Evolutionary conservation across 31 red algal species (phyloP), one percentile per base, ranked within the genome.

Genomic region (Asparagopsis taxiformis): DNA sequence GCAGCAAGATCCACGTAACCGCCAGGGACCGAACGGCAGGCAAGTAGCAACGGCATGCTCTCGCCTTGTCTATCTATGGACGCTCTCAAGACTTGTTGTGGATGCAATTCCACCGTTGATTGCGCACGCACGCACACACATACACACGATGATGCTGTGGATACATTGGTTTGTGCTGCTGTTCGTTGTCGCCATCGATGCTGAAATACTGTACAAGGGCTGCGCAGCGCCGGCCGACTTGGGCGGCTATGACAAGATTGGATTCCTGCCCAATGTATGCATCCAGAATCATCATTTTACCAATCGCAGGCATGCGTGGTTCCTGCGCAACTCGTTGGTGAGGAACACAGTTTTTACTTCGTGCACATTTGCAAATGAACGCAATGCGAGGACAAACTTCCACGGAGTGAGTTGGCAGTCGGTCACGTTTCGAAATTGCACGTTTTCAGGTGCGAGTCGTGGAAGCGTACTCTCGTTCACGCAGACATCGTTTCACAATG

Each of bases 351-450:
- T 55, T 21, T 81, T 81, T 37, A 69, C 65, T 21, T 35, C 43
- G 1, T 81, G 63, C 26, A 22, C 49, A 15, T 81, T 81, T 31
- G 54, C 25, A 8, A 37, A 68, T 39, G 39, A 39, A 20, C 10
- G 37, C 1, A 24, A 25, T 24, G 1, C 33, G 9, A 54, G 48
- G 33, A 41, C 56, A 21, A 46, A 65, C 51, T 54, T 81, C 19
- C 36, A 59, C 24, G 65, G 46, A 57, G 61, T 54, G 19, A 59
- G 31, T 60, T 81, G 77, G 79, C 4, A 67, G 51, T 24, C 66
- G 43, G 68, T 84, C 43, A 51, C 58, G 32, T 84, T 84, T 59
- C 64, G 63, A 54, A 57, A 70, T 49, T 74, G 79, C 60, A 74
- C 79, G 48, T 84, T 84, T 53, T 35, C 36, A 52, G 41, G 39